Evolutionary conservation across 2,329 filamentous ascomycete genomes (phyloP).

Genomic region (Fusarium nygamai): DNA sequence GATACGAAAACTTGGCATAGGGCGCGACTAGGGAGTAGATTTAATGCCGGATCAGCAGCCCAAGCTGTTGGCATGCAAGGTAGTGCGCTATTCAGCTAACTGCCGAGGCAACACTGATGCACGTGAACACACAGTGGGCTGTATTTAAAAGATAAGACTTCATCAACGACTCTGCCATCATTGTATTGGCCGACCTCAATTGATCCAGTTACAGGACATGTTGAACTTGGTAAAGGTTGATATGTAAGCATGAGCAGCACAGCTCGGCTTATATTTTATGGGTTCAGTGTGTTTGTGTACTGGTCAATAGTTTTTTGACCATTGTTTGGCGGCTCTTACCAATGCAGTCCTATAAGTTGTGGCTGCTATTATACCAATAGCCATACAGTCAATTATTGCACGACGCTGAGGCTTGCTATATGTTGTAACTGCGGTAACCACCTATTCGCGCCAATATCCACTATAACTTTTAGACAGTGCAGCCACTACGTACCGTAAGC

Average conservation of each 20-base stretch:
- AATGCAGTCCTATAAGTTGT: background rate
- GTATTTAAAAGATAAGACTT: no score
- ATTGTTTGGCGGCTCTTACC: background rate
- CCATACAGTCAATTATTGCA: background rate
- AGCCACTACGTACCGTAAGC: background rate
- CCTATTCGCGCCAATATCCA: background rate
- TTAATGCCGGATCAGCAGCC: background rate
- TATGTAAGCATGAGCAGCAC: background rate
- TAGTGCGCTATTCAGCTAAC: no score
- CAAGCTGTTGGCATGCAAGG: background rate
- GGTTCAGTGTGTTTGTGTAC: background rate
- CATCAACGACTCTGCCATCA: no score
- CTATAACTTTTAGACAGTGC: background rate
- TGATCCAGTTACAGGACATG: background rate
- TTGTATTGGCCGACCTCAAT: background rate
- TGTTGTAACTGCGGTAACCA: background rate
- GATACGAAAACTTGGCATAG: background rate
- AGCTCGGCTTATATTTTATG: background rate
- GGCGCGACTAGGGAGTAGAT: background rate
- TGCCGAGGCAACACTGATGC: background rate
- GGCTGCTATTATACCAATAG: background rate
- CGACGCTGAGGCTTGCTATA: background rate
- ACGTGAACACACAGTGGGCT: background rate
- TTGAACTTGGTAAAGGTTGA: background rate
- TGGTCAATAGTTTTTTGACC: rapidly evolving